These are phyloP conservation scores for Waitea zeae DNA, from an alignment of 1,284 basidiomycete genomes.

Conservation along the genomic window DNA sequence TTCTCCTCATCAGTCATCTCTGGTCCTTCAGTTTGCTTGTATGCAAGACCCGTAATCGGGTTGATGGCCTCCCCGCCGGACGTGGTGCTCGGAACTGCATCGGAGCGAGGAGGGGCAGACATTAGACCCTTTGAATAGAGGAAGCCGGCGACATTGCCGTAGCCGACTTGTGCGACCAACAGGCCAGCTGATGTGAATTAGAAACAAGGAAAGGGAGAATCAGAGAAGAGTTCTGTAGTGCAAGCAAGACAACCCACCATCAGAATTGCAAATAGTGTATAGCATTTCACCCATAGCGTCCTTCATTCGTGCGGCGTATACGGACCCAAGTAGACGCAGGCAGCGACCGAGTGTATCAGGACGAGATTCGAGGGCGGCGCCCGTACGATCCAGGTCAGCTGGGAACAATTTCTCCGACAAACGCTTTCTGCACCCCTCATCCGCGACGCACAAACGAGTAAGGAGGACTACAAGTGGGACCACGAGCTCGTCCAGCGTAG, in stretches of 20 bases:
- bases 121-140: slow-evolving; percentile 79
- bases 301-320: slow-evolving; percentile 57
- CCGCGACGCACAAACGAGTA: slow-evolving; percentile 46
- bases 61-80: slow-evolving; percentile 40
- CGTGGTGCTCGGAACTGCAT: slow-evolving; percentile 18
- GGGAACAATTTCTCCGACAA: slow-evolving; percentile 58
- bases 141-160: slow-evolving; percentile 86
- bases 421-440: slow-evolving; percentile 33
- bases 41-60: slow-evolving; percentile 61
- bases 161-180: slow-evolving; percentile 65
- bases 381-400: slow-evolving; percentile 58
- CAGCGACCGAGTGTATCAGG: slow-evolving; percentile 61
- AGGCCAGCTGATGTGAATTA: slow-evolving; percentile 54
- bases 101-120: slow-evolving; percentile 26
- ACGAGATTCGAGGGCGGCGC: slow-evolving; percentile 46
- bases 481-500: slow-evolving; percentile 57
- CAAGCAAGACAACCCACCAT: slow-evolving; percentile 35
- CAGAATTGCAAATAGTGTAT: slow-evolving; percentile 62
- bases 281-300: slow-evolving; percentile 74
- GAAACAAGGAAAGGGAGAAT: not conserved
- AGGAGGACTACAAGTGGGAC: slow-evolving; percentile 62
- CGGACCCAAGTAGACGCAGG: slow-evolving; percentile 57
- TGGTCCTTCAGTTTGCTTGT: slow-evolving; percentile 16
- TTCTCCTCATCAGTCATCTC: slow-evolving; percentile 89
- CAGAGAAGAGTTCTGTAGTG: too few species aligned